Conservation (phyloP, 768 basidiomycete genomes). For the Mycena filopes region DNA sequence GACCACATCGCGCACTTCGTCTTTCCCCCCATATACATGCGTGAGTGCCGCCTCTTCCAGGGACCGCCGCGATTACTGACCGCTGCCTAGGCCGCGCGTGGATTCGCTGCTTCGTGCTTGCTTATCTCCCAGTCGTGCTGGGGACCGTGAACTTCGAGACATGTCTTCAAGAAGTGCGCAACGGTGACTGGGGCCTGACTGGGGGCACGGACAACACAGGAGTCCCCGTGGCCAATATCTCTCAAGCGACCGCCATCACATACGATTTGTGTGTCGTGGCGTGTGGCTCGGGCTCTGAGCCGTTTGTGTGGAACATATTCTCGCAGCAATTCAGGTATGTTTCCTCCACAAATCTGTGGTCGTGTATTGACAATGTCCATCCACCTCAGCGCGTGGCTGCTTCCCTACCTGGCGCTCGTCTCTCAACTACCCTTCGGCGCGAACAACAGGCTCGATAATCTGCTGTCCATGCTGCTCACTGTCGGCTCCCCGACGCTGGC, state of each 20-base stretch:
- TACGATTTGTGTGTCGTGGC: slow-evolving; percentile 37
- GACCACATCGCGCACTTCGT: too few species aligned
- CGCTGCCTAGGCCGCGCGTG: too few species aligned
- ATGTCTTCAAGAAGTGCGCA: slow-evolving; percentile 21
- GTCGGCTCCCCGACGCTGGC: slow-evolving; percentile 53
- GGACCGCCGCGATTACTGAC: too few species aligned
- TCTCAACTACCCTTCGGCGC: slow-evolving; percentile 54
- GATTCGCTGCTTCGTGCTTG: background rate
- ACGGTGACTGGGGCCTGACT: slow-evolving; percentile 10
- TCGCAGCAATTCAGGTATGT: slow-evolving; percentile 45
- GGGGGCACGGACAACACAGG: slow-evolving; percentile 35
- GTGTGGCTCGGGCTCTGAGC: slow-evolving; percentile 34
- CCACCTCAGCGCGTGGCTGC: slow-evolving; percentile 46
- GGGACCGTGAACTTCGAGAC: slow-evolving; percentile 27
- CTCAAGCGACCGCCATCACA: slow-evolving; percentile 37
- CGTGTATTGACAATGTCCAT: background rate
- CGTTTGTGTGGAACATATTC: slow-evolving; percentile 42
- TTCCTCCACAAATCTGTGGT: background rate
- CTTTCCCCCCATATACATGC: too few species aligned
- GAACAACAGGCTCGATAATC: slow-evolving; percentile 40
- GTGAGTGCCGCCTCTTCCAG: too few species aligned
- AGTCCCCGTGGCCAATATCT: slow-evolving; percentile 31
- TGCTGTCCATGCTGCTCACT: slow-evolving; percentile 47
- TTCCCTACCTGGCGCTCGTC: slow-evolving; percentile 52
- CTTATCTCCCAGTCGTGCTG: slow-evolving; percentile 7